Conservation (phyloP, 2,329 filamentous ascomycete genomes). For the Simplicillium sp. region DNA sequence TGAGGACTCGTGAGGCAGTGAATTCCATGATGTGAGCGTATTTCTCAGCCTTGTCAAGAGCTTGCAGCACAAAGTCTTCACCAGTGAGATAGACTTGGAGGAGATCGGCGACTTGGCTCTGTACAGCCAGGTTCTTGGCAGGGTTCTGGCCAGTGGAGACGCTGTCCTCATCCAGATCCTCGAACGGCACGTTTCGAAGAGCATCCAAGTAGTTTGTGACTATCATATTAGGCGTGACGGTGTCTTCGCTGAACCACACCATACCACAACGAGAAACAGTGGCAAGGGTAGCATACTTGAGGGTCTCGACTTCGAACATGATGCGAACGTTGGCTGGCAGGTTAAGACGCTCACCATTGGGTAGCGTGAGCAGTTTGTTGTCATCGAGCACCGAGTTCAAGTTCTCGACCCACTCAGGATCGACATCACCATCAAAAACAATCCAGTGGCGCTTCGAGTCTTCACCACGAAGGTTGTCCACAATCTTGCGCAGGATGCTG, state of each 20-base stretch:
- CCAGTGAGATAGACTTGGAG: conserved; percentile 65
- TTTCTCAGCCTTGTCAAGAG: conserved; percentile 63
- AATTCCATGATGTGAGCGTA: conserved; percentile 99
- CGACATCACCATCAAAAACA: conserved; percentile 96
- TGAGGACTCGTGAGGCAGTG: conserved; percentile 80
- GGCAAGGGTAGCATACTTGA: conserved; percentile 94
- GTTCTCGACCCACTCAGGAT: conserved; percentile 99
- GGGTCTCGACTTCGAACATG: conserved; percentile 98
- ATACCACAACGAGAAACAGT: conserved; percentile 99
- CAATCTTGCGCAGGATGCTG: conserved; percentile 94
- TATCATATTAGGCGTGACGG: conserved; percentile 87
- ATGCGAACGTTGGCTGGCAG: conserved; percentile 91
- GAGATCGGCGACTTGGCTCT: conserved; percentile 70
- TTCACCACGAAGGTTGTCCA: conserved; percentile 96
- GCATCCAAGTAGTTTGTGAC: conserved; percentile 82
- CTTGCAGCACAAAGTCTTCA: conserved; percentile 72
- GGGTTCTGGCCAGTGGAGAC: conserved; percentile 67
- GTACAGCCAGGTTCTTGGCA: conserved; percentile 68
- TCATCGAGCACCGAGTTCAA: conserved; percentile 98
- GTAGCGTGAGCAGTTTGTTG: conserved; percentile 93
- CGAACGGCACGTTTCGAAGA: conserved; percentile 74
- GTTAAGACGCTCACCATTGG: conserved; percentile 95
- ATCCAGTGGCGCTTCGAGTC: conserved; percentile 98
- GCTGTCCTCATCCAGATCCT: conserved; percentile 90
- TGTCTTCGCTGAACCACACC: conserved; percentile 99